A percentile compares a stretch with the other conserved stretches of the same genome.
phyloP scores from a whole-genome alignment of 805 yeast species.

The Ogataea kodamae region DNA sequence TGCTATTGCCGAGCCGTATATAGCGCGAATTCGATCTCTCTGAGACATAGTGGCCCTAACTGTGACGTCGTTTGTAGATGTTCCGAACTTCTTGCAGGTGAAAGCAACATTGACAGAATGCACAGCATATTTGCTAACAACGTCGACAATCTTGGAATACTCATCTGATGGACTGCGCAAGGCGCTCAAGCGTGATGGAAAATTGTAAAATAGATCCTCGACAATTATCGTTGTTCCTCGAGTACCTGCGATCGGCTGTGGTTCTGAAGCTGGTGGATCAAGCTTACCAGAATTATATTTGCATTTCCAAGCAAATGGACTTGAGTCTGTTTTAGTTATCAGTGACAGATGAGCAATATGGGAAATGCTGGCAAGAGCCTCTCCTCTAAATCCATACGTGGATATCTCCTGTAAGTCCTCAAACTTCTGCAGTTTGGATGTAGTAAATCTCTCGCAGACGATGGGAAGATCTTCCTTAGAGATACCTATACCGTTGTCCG shows the following conservation, averaged over 20 bases:
- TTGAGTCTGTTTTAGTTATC: slow-evolving; percentile 60
- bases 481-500: slow-evolving; percentile 89
- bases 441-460: slow-evolving; percentile 89
- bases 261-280: slow-evolving; percentile 42
- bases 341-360: slow-evolving; percentile 83
- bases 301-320: slow-evolving; percentile 68
- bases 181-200: slow-evolving; percentile 72
- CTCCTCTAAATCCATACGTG: slow-evolving; percentile 95
- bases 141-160: slow-evolving; percentile 71
- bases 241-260: slow-evolving; percentile 79
- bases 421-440: slow-evolving; percentile 73
- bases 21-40: slow-evolving; percentile 66
- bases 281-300: slow-evolving; percentile 66
- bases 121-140: slow-evolving; percentile 77
- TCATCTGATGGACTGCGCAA: slow-evolving; percentile 70
- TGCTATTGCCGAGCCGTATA: slow-evolving; percentile 71
- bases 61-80: slow-evolving; percentile 60
- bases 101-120: slow-evolving; percentile 70
- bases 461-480: slow-evolving; percentile 65
- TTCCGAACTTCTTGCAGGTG: slow-evolving; percentile 77
- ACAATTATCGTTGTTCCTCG: slow-evolving; percentile 82
- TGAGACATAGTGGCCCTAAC: slow-evolving; percentile 48
- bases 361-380: slow-evolving; percentile 91
- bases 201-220: slow-evolving; percentile 86
- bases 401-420: slow-evolving; percentile 69